Conservation (phyloP, 2,329 filamentous ascomycete genomes). For the Ophiocordyceps camponoti-saundersi region DNA sequence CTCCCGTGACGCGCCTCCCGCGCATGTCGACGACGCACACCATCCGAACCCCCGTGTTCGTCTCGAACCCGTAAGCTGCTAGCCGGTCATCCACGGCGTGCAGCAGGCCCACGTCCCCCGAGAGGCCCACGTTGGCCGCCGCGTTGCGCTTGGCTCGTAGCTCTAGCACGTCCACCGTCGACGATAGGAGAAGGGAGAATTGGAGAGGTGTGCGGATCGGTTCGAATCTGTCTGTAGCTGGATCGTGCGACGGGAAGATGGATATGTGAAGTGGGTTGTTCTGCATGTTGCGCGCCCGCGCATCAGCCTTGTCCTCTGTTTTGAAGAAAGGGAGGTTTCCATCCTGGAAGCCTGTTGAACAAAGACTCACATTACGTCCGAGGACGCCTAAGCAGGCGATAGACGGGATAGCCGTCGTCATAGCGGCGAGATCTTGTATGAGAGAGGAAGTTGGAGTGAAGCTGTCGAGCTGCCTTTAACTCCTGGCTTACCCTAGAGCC, state of each 20-base stretch:
- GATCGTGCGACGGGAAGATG: conserved; percentile 63
- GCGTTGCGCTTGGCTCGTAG: conserved; percentile 59
- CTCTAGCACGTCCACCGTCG: conserved; percentile 86
- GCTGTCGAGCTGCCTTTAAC: no score
- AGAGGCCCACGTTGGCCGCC: conserved; percentile 28
- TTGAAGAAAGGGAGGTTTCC: no score
- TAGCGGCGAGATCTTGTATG: conserved; percentile 9
- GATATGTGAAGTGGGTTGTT: conserved; percentile 93
- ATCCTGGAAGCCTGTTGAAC: neutral
- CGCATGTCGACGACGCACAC: conserved; percentile 85
- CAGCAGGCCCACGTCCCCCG: conserved; percentile 78
- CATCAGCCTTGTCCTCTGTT: neutral
- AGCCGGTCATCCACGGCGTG: conserved; percentile 89
- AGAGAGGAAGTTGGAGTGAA: no score
- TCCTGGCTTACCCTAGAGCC: no score
- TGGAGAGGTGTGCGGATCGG: conserved; percentile 61
- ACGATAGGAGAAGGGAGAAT: conserved; percentile 81
- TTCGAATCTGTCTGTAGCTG: conserved; percentile 30
- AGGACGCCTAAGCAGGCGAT: conserved; percentile 92
- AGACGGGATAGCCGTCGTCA: conserved; percentile 51
- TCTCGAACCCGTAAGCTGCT: conserved; percentile 89
- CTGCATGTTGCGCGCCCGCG: conserved; percentile 24
- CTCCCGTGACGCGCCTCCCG: conserved; percentile 34
- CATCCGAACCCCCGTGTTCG: conserved; percentile 86
- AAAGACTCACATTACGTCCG: conserved; percentile 60